A percentile compares a stretch with the other conserved stretches of the same genome.
These are phyloP conservation scores for Ustilago lituana DNA, from an alignment of 1,284 basidiomycete genomes.

Conservation along the genomic window DNA sequence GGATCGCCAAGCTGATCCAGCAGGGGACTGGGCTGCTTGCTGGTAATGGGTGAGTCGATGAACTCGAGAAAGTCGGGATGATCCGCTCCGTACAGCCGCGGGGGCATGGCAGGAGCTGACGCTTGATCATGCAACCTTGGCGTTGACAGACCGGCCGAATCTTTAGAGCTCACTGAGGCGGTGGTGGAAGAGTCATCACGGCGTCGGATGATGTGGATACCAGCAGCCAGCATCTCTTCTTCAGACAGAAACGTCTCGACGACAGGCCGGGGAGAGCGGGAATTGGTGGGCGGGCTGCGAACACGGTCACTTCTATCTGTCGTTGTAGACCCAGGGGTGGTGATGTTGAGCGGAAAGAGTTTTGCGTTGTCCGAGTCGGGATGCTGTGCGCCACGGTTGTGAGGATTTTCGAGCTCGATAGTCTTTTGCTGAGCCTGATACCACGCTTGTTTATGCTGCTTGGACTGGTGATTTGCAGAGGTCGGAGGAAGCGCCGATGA, in stretches of 20 bases:
- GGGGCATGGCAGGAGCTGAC: conserved; percentile 14
- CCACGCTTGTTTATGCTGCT: conserved; percentile 48
- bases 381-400: conserved; percentile 12
- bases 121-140: conserved; percentile 2
- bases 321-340: neutral
- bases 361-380: conserved; percentile 8
- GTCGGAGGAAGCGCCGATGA: neutral
- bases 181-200: conserved; percentile 12
- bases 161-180: conserved; percentile 8
- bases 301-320: neutral
- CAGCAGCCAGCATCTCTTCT: conserved; percentile 45
- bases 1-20: conserved; percentile 22
- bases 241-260: conserved; percentile 38
- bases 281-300: conserved; percentile 1
- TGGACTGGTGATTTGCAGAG: conserved; percentile 12
- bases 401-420: conserved; percentile 30
- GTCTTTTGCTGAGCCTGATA: conserved; percentile 52
- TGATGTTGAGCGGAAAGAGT: conserved; percentile 38
- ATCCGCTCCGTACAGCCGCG: conserved; percentile 33
- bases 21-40: conserved; percentile 21
- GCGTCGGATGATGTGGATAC: conserved; percentile 44
- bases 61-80: conserved; percentile 47
- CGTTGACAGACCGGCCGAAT: conserved; percentile 4
- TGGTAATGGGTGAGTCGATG: conserved; percentile 31
- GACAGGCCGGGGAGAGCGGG: conserved; percentile 13